Evolutionary conservation across 1,284 basidiomycete species (phyloP), one percentile per base, ranked within the genome.

Genomic region (Cutaneotrichosporon sp.): DNA sequence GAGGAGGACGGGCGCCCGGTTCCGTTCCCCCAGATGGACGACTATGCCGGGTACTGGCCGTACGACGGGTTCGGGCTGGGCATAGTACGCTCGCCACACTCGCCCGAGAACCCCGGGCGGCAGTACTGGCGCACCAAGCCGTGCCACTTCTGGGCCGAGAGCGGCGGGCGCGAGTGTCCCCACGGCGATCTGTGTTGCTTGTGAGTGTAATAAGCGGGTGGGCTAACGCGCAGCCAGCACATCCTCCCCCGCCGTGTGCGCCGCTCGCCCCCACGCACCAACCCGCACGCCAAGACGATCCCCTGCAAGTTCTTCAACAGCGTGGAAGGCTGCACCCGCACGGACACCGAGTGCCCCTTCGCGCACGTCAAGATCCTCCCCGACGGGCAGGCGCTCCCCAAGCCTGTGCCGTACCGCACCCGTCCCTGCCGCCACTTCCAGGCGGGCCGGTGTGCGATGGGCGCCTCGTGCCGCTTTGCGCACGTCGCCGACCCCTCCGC

Each of bases 231-330:
- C 58, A 70, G 69, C 54, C 60, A 66, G 62, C 70, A 72, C 56
- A 38, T 68, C 47, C 38, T 62, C 14, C 53, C 53, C 16, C 18
- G 8, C 24, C 24, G 47, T 18, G 6, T 8, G 8, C 47, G 31
- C 53, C 13, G 24, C 38, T n/a, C 38, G 22, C 22, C 27, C 59
- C 27, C 34, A 25, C 36, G 29, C 45, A 9, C 52, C 6, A 27
- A 18, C 18, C 20, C 22, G 18, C 16, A 42, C 22, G 8, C 59
- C 31, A 69, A 66, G 54, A 72, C 67, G 1, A 51, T 70, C 0
- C 72, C 72, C 1, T 78, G 73, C 66, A 72, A 77, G 64, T 77
- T 76, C 62, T 79, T 69, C 72, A 80, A 80, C 68, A 75, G 73
- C 16, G 50, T 69, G 2, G 36, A 58, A 16, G 79, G 78, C 1